Evolutionary conservation across 495 filamentous ascomycete genomes (phyloP).

Genomic region (Hypoxylon fragiforme): DNA sequence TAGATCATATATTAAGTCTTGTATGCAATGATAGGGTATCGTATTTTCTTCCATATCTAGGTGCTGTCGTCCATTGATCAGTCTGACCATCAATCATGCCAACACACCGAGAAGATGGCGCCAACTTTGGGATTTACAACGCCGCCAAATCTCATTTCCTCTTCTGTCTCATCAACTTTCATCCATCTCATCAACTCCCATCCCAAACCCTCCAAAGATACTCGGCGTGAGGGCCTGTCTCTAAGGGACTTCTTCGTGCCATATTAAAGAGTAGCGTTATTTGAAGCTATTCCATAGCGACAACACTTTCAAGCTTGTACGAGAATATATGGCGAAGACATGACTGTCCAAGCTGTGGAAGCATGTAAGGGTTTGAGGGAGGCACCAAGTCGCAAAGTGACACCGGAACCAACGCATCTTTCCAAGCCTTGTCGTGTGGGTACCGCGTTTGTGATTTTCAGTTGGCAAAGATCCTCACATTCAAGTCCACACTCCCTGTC

Average conservation of each 20-base stretch:
- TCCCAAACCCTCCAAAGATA: constrained; percentile 7
- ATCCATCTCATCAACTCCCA: not conserved
- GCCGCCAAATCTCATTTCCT: constrained; percentile 28
- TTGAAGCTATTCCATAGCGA: not conserved
- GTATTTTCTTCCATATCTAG: constrained; percentile 34
- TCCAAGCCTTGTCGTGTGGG: constrained; percentile 4
- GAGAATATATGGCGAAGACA: not conserved
- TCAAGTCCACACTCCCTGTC: constrained; percentile 64
- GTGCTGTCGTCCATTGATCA: constrained; percentile 12
- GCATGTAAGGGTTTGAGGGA: not conserved
- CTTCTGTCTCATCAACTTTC: constrained; percentile 14
- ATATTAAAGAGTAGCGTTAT: not conserved
- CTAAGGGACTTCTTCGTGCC: not conserved
- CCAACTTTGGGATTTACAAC: constrained; percentile 33
- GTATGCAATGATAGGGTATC: constrained; percentile 34
- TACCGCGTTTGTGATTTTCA: constrained; percentile 26
- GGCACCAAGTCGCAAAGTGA: not conserved
- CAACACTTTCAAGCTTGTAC: not conserved
- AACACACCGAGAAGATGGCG: constrained; percentile 27
- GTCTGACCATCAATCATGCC: constrained; percentile 22
- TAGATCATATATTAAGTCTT: constrained; percentile 25
- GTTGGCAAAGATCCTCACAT: constrained; percentile 63
- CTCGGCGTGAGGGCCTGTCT: constrained; percentile 6
- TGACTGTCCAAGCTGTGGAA: not conserved
- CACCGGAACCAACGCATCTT: not conserved